Conservation (phyloP, 2,329 filamentous ascomycete species). For the Cladorrhinum sp. region DNA sequence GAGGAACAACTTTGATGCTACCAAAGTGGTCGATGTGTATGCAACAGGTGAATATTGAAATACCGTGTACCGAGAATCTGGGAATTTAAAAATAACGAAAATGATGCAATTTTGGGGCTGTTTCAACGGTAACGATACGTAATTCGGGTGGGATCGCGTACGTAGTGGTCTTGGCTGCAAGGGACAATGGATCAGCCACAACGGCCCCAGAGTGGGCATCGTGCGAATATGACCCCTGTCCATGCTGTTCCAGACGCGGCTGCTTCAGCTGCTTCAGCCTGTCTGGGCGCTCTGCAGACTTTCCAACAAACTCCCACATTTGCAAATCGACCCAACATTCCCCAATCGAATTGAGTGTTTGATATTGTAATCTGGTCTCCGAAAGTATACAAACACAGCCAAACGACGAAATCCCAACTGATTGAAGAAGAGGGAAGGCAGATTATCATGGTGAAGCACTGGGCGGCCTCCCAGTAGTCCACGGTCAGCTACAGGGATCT, state of each 20-base stretch:
- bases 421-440: background rate
- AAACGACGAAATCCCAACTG: background rate
- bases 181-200: conserved; percentile 4
- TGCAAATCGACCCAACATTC: background rate
- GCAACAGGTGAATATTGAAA: background rate
- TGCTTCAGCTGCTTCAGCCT: conserved; percentile 13
- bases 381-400: background rate
- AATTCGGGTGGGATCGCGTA: conserved; percentile 2
- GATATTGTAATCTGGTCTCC: background rate
- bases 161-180: conserved; percentile 7
- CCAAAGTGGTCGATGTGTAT: background rate
- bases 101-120: background rate
- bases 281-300: background rate
- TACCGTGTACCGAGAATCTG: background rate
- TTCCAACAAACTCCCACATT: background rate
- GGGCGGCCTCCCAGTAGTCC: conserved; percentile 3
- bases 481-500: conserved; percentile 10
- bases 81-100: background rate
- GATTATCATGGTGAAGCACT: background rate
- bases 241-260: conserved; percentile 8
- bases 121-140: conserved; percentile 5
- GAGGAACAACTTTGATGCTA: background rate
- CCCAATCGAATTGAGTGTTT: background rate
- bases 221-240: background rate
- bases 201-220: background rate